Base-by-base conservation (phyloP, 2,329 filamentous ascomycete species). In the Onygenales sp. region DNA sequence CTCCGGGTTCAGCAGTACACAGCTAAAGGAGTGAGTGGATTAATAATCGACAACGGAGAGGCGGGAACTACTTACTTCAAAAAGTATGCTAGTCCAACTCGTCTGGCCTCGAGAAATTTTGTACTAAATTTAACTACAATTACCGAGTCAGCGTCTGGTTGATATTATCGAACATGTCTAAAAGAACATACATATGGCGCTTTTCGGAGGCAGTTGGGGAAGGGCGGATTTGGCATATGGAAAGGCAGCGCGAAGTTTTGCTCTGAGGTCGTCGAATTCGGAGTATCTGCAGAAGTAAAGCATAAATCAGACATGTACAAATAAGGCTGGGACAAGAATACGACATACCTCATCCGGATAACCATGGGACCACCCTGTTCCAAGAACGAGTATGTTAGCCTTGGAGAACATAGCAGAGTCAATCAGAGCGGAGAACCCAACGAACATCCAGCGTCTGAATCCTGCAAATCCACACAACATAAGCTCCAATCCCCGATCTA, bases 381-480 rank as follows among this genome's bases (percentile, higher is more conserved):
- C 52, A 37, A 27, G 21, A 27, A 27, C 21, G 13, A 54, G 53
- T 51, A 55, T 57, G 59, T 63, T 53, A 66, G 48, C 49, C 56
- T 45, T 45, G 32, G n/a, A 32, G 14, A 2, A 46, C 9, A 33
- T 17, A 34, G 8, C 34, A 17, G 14, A 37, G 8, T 17, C 6
- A 21, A n/a, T 13, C 8, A 40, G 31, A 54, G 21, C 42, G 4
- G 17, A 36, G 21, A 42, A 14, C 32, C 6, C 21, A 53, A 78
- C 83, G 67, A 67, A 91, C 89, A 69, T 83, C 86, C 49, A 97
- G 74, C 3, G 90, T 96, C 67, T 93, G 84, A 44, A 98, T 88
- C 47, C 79, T 83, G 63, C 93, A 90, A 65, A 89, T 93, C 88
- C 88, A 98, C 6, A 95, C 90, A 1, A 96, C 88, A 72, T 97